phyloP scores from a whole-genome alignment of 2,329 filamentous ascomycete genomes.

The Eurotiales sp. region DNA sequence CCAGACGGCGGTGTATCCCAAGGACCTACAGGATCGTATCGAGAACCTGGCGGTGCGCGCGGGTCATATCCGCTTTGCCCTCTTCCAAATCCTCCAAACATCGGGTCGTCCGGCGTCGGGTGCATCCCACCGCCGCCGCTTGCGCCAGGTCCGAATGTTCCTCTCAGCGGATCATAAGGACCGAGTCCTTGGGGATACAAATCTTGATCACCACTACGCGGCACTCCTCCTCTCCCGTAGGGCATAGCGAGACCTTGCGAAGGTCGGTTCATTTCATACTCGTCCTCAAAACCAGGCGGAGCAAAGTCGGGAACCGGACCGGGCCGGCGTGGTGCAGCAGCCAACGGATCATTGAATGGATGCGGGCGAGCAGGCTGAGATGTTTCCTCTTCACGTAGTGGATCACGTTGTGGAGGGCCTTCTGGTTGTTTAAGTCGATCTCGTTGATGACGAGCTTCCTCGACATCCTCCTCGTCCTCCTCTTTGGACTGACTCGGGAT shows the following conservation, averaged over 20 bases:
- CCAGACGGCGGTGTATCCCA: constrained; percentile 53
- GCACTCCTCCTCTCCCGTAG: constrained; percentile 52
- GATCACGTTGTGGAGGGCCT: constrained; percentile 43
- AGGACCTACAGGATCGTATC: constrained; percentile 84
- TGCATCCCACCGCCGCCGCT: constrained; percentile 82
- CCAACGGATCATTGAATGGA: constrained; percentile 65
- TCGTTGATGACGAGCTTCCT: constrained; percentile 48
- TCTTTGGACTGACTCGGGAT: constrained; percentile 68
- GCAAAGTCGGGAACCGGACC: constrained; percentile 70
- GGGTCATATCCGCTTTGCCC: constrained; percentile 58
- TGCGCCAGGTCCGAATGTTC: constrained; percentile 59
- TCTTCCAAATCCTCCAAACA: constrained; percentile 61
- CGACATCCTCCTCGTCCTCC: constrained; percentile 77
- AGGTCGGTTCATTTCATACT: constrained; percentile 74
- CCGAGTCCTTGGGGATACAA: constrained; percentile 82
- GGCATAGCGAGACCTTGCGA: constrained; percentile 48
- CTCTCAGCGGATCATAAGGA: constrained; percentile 75
- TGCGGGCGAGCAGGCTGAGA: constrained; percentile 63
- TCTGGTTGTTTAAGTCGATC: constrained; percentile 33
- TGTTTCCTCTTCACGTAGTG: constrained; percentile 49
- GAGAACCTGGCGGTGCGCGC: constrained; percentile 78
- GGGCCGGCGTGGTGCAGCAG: constrained; percentile 56
- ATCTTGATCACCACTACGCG: constrained; percentile 78
- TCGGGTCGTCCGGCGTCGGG: constrained; percentile 86
- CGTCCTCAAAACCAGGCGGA: constrained; percentile 89